These are phyloP conservation scores for Penicillium sp. DNA, from an alignment of 2,329 filamentous ascomycete genomes.

Conservation along the genomic window DNA sequence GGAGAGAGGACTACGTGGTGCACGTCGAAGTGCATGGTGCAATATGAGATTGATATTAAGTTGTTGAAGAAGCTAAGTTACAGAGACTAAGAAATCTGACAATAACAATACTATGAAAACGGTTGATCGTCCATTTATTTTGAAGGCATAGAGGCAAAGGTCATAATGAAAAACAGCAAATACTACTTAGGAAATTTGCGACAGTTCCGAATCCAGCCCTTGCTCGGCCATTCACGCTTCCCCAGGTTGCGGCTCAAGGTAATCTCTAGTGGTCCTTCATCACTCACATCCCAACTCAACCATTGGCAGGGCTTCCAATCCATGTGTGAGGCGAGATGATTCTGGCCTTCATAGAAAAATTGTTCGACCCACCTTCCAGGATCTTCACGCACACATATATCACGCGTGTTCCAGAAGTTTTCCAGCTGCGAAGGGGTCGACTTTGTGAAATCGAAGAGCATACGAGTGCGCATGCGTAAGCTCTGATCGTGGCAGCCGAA, in stretches of 20 bases:
- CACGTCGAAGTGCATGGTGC: no score
- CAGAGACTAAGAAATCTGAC: no score
- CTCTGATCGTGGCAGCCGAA: neutral
- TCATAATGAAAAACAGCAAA: neutral
- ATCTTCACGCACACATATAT: neutral
- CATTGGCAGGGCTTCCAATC: neutral
- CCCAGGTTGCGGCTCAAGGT: neutral
- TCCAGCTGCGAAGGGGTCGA: neutral
- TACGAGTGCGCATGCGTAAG: neutral
- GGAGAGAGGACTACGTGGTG: no score
- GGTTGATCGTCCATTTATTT: no score
- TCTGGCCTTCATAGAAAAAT: neutral
- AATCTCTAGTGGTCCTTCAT: neutral
- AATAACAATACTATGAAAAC: no score
- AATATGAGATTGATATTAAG: no score
- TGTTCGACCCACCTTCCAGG: neutral
- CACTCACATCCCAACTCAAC: neutral
- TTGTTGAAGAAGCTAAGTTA: no score
- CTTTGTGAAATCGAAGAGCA: neutral
- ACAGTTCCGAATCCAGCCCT: neutral
- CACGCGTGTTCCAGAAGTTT: neutral
- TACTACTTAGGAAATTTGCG: neutral
- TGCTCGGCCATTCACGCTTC: neutral
- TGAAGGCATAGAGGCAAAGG: neutral
- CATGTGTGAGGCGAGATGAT: neutral